Evolutionary conservation across 2,329 filamentous ascomycete genomes (phyloP).

Genomic region (Zelopaecilomyces penicillatus): DNA sequence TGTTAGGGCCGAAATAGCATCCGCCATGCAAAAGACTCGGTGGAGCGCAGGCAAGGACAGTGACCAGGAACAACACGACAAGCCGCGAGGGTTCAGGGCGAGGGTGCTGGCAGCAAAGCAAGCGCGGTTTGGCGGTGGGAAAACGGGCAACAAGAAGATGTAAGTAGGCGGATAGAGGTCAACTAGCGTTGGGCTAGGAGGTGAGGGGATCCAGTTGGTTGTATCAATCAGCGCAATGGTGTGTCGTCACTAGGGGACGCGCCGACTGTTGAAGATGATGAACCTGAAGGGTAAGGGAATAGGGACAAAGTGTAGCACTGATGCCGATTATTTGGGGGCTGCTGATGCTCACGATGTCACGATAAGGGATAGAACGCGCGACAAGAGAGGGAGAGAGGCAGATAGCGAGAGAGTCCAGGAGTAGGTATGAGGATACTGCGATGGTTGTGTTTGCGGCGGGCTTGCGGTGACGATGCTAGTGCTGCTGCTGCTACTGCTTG

Average conservation of each 20-base stretch:
- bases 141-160: slow-evolving; percentile 17
- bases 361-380: too few relatives aligned
- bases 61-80: slow-evolving; percentile 10
- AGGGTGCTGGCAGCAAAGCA: slow-evolving; percentile 6
- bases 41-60: slow-evolving; percentile 15
- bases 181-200: slow-evolving; percentile 9
- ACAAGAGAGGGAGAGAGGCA: too few relatives aligned
- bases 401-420: too few relatives aligned
- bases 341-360: not conserved
- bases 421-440: too few relatives aligned
- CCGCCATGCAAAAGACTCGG: slow-evolving; percentile 20
- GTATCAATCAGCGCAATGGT: slow-evolving; percentile 5
- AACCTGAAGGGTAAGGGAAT: not conserved
- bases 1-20: slow-evolving; percentile 20
- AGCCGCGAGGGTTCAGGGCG: slow-evolving; percentile 14
- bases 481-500: too few relatives aligned
- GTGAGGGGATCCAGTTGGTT: slow-evolving; percentile 4
- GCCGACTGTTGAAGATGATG: not conserved
- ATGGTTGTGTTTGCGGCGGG: too few relatives aligned
- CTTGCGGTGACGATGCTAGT: too few relatives aligned
- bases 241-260: slow-evolving; percentile 2
- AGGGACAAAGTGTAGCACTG: slow-evolving; percentile 1
- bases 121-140: slow-evolving; percentile 6
- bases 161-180: slow-evolving; percentile 16
- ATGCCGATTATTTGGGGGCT: slow-evolving; percentile 4